These are phyloP conservation scores for Dovyalis caffra DNA, from an alignment of 345 rosid species.

Conservation along the genomic window DNA sequence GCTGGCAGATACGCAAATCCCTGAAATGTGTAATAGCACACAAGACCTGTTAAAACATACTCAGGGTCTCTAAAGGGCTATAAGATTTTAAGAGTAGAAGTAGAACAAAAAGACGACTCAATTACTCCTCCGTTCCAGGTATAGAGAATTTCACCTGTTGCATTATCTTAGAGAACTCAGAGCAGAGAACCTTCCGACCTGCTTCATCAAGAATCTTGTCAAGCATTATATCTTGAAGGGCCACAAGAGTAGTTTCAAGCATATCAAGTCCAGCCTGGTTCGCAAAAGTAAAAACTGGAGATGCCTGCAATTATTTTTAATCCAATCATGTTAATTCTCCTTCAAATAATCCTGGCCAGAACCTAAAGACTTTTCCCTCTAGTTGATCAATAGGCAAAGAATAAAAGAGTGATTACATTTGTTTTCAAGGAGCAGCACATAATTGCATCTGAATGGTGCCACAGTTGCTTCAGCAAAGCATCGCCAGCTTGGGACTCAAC, in stretches of 20 bases:
- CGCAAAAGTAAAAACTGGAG: slow-evolving; percentile 72
- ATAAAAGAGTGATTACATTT: slow-evolving; percentile 36
- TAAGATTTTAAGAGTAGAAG: background rate
- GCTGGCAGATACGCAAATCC: slow-evolving; percentile 83
- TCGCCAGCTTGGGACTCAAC: slow-evolving; percentile 57
- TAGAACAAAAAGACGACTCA: too few species aligned
- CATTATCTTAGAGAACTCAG: slow-evolving; percentile 84
- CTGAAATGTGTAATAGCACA: slow-evolving; percentile 29
- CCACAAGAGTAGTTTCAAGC: slow-evolving; percentile 92
- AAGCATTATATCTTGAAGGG: slow-evolving; percentile 89
- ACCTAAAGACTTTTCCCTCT: background rate
- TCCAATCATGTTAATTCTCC: background rate
- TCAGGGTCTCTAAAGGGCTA: too few species aligned
- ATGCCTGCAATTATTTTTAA: slow-evolving; percentile 50
- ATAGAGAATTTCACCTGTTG: slow-evolving; percentile 62
- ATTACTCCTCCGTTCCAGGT: too few species aligned
- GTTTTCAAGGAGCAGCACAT: slow-evolving; percentile 87
- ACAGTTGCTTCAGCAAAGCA: slow-evolving; percentile 66
- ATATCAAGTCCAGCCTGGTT: slow-evolving; percentile 98
- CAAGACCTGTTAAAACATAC: background rate
- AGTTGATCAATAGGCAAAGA: background rate
- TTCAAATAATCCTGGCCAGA: background rate
- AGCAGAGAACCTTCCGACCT: slow-evolving; percentile 70
- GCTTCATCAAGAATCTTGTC: slow-evolving; percentile 83
- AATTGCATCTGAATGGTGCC: slow-evolving; percentile 88